Conservation (phyloP, 2,329 filamentous ascomycete species). For the Xylariaceae sp. region DNA sequence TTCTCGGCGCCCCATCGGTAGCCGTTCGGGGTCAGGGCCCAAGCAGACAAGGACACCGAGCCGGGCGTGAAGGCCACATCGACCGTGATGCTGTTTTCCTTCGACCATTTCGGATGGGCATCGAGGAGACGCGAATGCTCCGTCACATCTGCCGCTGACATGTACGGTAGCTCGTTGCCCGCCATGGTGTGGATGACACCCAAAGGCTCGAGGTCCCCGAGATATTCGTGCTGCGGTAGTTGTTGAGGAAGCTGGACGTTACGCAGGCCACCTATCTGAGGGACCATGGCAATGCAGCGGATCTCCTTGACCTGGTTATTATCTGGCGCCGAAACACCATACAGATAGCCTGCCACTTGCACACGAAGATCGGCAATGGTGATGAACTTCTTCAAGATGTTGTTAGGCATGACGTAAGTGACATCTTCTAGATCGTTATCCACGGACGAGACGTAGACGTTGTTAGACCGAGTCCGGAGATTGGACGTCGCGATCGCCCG, state of each 20-base stretch:
- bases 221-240: conserved; percentile 85
- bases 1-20: conserved; percentile 98
- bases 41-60: conserved; percentile 89
- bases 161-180: conserved; percentile 91
- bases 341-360: conserved; percentile 93
- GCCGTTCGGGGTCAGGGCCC: conserved; percentile 83
- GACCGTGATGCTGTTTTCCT: conserved; percentile 86
- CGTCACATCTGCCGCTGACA: conserved; percentile 92
- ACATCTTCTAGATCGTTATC: conserved; percentile 86
- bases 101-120: conserved; percentile 71
- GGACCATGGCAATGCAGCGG: conserved; percentile 93
- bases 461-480: conserved; percentile 86
- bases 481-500: conserved; percentile 95
- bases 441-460: conserved; percentile 96
- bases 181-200: conserved; percentile 94
- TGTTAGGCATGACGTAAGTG: conserved; percentile 99
- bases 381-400: conserved; percentile 96
- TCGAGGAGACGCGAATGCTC: conserved; percentile 89
- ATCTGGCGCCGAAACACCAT: conserved; percentile 85
- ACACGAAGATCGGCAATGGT: conserved; percentile 93
- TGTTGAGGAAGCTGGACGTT: conserved; percentile 87
- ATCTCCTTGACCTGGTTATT: conserved; percentile 97
- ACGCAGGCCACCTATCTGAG: conserved; percentile 88
- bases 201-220: conserved; percentile 79
- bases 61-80: conserved; percentile 95